A percentile compares a stretch with the other conserved stretches of the same genome.
Evolutionary conservation across 805 yeast species (phyloP).

Genomic region (Teunomyces kruisii): DNA sequence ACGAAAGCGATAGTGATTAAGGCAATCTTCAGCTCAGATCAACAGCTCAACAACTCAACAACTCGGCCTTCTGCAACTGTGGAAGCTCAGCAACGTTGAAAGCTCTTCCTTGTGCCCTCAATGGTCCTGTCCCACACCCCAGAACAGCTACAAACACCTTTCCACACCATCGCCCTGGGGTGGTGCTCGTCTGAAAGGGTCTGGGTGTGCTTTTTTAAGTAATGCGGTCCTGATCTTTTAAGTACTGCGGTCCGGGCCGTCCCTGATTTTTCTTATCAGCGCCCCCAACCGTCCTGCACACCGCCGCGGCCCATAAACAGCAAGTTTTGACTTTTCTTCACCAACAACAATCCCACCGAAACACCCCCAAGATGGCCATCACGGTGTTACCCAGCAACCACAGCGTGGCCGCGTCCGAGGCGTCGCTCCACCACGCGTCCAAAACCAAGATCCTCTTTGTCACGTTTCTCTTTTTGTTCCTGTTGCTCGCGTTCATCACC

Average conservation of each 20-base stretch:
- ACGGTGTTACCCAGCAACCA: conserved; percentile 28
- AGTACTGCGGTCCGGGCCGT: no score
- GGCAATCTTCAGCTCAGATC: no score
- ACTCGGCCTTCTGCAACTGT: no score
- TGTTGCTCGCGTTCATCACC: conserved; percentile 58
- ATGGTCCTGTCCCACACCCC: no score
- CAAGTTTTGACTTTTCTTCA: background rate
- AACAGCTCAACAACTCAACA: no score
- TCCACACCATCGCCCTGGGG: no score
- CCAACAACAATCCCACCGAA: background rate
- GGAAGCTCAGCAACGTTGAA: no score
- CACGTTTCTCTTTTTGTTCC: conserved; percentile 29
- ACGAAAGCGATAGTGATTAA: conserved; percentile 43
- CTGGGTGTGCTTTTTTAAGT: no score
- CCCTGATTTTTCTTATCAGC: background rate
- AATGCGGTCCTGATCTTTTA: background rate
- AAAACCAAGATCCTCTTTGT: conserved; percentile 39
- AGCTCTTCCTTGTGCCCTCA: no score
- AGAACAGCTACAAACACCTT: no score
- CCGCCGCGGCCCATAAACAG: background rate
- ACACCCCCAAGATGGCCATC: conserved; percentile 34
- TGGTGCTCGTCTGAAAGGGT: no score
- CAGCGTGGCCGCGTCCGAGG: conserved; percentile 19
- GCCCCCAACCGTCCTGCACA: no score
- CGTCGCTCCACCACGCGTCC: conserved; percentile 27